These are phyloP conservation scores for Coprinellus micaceus DNA, from an alignment of 768 basidiomycete genomes.

Conservation along the genomic window DNA sequence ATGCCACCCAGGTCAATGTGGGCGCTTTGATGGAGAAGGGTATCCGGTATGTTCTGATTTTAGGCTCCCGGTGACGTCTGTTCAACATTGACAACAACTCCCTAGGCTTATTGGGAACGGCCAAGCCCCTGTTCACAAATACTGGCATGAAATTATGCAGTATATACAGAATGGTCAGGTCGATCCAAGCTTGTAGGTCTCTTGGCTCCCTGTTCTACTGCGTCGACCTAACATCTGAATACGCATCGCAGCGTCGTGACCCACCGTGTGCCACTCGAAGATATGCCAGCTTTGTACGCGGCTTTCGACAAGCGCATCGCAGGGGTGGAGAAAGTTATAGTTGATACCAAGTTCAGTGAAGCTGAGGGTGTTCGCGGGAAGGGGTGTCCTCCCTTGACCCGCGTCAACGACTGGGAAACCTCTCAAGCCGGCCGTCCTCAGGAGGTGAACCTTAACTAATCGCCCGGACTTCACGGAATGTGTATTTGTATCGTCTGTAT, in stretches of 20 bases:
- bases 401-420: slow-evolving; percentile 46
- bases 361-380: slow-evolving; percentile 19
- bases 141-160: slow-evolving; percentile 68
- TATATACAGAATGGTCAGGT: slow-evolving; percentile 64
- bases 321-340: slow-evolving; percentile 71
- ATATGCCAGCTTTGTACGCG: slow-evolving; percentile 59
- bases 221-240: too few species aligned
- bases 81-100: too few species aligned
- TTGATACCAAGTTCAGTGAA: slow-evolving; percentile 58
- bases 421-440: too few species aligned
- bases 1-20: slow-evolving; percentile 64
- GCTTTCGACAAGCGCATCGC: slow-evolving; percentile 54
- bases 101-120: slow-evolving; percentile 68
- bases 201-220: too few species aligned
- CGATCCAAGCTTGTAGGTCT: slow-evolving; percentile 54
- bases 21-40: slow-evolving; percentile 80
- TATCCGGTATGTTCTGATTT: slow-evolving; percentile 32
- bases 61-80: neutral
- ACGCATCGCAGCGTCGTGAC: slow-evolving; percentile 46
- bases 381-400: slow-evolving; percentile 49
- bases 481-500: too few species aligned
- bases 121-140: slow-evolving; percentile 71
- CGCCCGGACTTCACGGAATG: too few species aligned
- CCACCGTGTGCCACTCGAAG: slow-evolving; percentile 62
- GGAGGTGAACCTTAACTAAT: too few species aligned